Conservation (phyloP, 2,329 filamentous ascomycete genomes). For the Fusarium globosum region DNA sequence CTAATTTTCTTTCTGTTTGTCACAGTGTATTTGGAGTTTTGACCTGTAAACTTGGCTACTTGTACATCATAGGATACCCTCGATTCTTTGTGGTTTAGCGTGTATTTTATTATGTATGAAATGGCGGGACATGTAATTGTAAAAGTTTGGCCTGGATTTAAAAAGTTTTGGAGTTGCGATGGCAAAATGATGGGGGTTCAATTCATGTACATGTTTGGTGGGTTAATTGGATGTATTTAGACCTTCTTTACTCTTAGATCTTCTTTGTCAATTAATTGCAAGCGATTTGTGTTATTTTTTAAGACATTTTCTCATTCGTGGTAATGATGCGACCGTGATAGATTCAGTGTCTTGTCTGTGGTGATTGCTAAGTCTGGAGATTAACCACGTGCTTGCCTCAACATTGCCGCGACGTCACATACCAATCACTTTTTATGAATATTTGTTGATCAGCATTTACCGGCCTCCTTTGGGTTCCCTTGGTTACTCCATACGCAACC, state of each 20-base stretch:
- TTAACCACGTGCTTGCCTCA: neutral
- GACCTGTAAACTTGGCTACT: constrained; percentile 19
- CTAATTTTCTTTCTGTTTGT: constrained; percentile 7
- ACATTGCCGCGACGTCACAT: neutral
- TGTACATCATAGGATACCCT: constrained; percentile 35
- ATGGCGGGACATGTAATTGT: neutral
- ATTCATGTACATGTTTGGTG: constrained; percentile 1
- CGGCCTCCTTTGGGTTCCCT: neutral
- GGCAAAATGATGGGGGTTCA: constrained; percentile 5
- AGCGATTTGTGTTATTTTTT: neutral
- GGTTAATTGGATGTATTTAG: constrained; percentile 2
- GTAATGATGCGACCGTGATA: neutral
- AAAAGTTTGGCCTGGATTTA: neutral
- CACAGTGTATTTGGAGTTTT: constrained; percentile 7
- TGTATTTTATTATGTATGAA: constrained; percentile 29
- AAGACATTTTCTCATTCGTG: rapidly evolving
- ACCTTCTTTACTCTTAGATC: constrained; percentile 21
- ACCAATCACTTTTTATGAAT: rapidly evolving
- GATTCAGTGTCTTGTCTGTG: no score
- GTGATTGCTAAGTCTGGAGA: neutral
- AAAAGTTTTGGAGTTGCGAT: constrained; percentile 12
- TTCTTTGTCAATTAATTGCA: constrained; percentile 13
- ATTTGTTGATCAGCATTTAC: neutral
- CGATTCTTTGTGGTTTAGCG: constrained; percentile 25
- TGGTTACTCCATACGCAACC: neutral